Evolutionary conservation across 2,329 filamentous ascomycete species (phyloP).

Genomic region (Hymenoscyphus infarciens): DNA sequence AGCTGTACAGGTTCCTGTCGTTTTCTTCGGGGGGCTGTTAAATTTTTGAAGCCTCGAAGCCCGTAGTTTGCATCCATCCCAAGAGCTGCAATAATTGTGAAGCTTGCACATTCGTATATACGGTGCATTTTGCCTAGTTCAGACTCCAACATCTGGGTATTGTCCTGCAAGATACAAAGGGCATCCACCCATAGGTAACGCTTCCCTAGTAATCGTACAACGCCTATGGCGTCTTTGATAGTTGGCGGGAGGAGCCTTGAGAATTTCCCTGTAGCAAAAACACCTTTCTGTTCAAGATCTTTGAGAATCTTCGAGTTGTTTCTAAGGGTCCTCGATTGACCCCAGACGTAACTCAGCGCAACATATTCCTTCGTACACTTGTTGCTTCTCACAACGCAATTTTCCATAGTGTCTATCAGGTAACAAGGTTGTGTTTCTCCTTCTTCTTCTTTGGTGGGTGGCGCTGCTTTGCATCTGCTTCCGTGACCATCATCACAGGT

Average conservation of each 20-base stretch:
- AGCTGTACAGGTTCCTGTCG: not conserved
- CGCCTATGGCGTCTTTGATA: not conserved
- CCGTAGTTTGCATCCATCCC: constrained; percentile 3
- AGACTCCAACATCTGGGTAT: not conserved
- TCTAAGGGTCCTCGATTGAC: not conserved
- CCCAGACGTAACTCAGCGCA: not conserved
- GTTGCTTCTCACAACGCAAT: not conserved
- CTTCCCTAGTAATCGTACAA: not conserved
- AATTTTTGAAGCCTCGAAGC: not conserved
- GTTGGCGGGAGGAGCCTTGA: not conserved
- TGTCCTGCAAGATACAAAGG: not conserved
- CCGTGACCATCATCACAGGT: not conserved
- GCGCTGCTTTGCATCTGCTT: not conserved
- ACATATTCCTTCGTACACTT: not conserved
- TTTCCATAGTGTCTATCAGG: not conserved
- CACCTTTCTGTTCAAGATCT: not conserved
- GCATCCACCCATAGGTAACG: not conserved
- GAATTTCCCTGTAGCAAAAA: not conserved
- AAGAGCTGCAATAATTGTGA: not conserved
- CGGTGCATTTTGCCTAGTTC: not conserved
- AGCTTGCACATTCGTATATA: not conserved
- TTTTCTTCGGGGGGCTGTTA: not conserved
- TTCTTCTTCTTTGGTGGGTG: not conserved
- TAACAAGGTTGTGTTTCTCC: not conserved
- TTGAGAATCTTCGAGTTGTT: not conserved